Percentiles rank a stretch among this genome's conserved stretches.
These are phyloP conservation scores for Lippia alba DNA, from an alignment of 305 asterid genomes.

Conservation along the genomic window DNA sequence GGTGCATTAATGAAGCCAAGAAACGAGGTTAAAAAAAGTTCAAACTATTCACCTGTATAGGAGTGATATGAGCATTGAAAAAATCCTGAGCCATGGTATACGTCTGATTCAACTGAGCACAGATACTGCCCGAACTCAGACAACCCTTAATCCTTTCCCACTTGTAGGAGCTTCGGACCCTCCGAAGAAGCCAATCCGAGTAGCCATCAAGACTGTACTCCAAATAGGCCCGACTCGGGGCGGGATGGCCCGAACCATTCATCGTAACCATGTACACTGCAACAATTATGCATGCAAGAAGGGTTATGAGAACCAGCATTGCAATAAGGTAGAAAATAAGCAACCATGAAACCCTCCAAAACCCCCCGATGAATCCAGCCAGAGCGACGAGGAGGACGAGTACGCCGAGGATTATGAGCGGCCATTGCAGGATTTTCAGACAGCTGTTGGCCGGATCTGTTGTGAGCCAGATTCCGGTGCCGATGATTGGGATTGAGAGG, in stretches of 20 bases:
- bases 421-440: constrained; percentile 60
- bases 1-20: background rate
- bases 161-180: constrained; percentile 42
- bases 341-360: constrained; percentile 60
- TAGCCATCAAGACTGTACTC: constrained; percentile 58
- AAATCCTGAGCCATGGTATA: constrained; percentile 69
- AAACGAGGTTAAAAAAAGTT: background rate
- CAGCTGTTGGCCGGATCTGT: constrained; percentile 57
- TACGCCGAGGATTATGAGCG: constrained; percentile 61
- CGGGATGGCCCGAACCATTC: constrained; percentile 61
- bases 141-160: constrained; percentile 65
- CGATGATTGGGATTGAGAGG: constrained; percentile 62
- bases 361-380: constrained; percentile 64
- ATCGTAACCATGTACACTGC: constrained; percentile 54
- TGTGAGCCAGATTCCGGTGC: constrained; percentile 73
- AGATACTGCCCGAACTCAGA: constrained; percentile 52
- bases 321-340: constrained; percentile 55
- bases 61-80: constrained; percentile 60
- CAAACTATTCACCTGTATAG: constrained; percentile 51
- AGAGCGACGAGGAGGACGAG: constrained; percentile 48
- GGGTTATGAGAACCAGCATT: constrained; percentile 56
- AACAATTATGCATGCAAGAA: constrained; percentile 55
- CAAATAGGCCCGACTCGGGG: constrained; percentile 57
- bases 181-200: constrained; percentile 52
- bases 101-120: constrained; percentile 58